These are phyloP conservation scores for Euphorbia corollata DNA, from an alignment of 441 rosid genomes.

Conservation along the genomic window DNA sequence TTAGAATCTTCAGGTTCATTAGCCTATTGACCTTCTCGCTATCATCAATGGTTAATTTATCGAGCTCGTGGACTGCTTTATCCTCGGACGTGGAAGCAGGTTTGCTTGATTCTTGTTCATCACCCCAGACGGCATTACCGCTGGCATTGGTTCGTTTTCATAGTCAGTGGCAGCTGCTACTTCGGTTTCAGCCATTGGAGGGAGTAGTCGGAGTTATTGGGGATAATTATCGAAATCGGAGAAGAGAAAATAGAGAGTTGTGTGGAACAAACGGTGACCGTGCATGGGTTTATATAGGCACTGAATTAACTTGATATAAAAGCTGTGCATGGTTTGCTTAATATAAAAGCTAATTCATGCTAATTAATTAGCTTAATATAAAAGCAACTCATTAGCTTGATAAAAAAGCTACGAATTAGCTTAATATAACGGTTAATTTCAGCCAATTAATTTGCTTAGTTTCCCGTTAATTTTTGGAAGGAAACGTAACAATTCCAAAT, in stretches of 20 bases:
- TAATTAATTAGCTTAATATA: too few relatives aligned
- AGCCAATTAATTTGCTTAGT: too few relatives aligned
- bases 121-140: conserved; percentile 48
- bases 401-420: too few relatives aligned
- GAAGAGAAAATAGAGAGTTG: neutral
- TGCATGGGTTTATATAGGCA: too few relatives aligned
- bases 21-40: conserved; percentile 45
- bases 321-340: too few relatives aligned
- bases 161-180: conserved; percentile 14
- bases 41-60: conserved; percentile 44
- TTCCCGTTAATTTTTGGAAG: too few relatives aligned
- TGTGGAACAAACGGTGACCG: too few relatives aligned
- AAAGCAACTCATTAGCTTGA: too few relatives aligned
- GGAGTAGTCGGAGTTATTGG: neutral
- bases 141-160: conserved; percentile 28
- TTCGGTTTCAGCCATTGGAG: conserved; percentile 15
- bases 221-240: neutral
- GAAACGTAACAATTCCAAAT: too few relatives aligned
- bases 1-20: conserved; percentile 74
- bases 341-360: too few relatives aligned
- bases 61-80: conserved; percentile 29
- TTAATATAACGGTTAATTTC: too few relatives aligned
- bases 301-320: too few relatives aligned
- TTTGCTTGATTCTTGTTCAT: conserved; percentile 35
- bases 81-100: conserved; percentile 32